Conservation (phyloP, 1,284 basidiomycete genomes). For the Fomitopsis betulina region DNA sequence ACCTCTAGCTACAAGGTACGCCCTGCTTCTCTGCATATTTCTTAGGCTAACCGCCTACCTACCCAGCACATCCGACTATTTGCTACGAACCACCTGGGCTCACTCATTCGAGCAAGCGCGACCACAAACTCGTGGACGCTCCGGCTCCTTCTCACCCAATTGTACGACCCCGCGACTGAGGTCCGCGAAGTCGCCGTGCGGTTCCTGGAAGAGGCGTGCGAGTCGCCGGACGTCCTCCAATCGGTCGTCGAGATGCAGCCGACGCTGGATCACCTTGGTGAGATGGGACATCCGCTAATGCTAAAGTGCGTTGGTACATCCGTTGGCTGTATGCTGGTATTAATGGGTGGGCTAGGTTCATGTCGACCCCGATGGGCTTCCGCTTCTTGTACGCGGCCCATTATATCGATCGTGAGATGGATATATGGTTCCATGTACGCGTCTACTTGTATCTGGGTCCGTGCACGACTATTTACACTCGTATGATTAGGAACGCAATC, state of each 20-base stretch:
- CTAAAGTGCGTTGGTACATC: constrained; percentile 58
- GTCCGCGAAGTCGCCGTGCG: constrained; percentile 89
- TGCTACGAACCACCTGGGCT: constrained; percentile 86
- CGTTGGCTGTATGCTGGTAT: background rate
- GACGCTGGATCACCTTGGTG: constrained; percentile 91
- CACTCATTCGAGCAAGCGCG: constrained; percentile 61
- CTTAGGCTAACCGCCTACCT: background rate
- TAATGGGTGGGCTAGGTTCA: constrained; percentile 57
- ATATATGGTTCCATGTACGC: constrained; percentile 90
- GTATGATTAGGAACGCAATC: constrained; percentile 69
- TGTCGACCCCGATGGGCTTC: constrained; percentile 93
- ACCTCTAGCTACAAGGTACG: constrained; percentile 85
- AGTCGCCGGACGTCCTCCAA: constrained; percentile 78
- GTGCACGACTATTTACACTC: background rate
- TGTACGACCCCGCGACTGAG: constrained; percentile 89
- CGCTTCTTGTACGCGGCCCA: constrained; percentile 87
- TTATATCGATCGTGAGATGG: constrained; percentile 94
- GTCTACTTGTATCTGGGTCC: background rate
- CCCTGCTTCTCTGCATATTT: constrained; percentile 1
- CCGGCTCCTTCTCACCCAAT: constrained; percentile 86
- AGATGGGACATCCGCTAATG: constrained; percentile 85
- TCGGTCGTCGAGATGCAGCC: constrained; percentile 94
- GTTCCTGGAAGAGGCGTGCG: constrained; percentile 87
- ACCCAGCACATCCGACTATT: constrained; percentile 79
- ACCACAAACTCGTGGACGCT: constrained; percentile 81